Base-by-base conservation (phyloP, 805 yeast species). In the Kodamaea leandrae region DNA sequence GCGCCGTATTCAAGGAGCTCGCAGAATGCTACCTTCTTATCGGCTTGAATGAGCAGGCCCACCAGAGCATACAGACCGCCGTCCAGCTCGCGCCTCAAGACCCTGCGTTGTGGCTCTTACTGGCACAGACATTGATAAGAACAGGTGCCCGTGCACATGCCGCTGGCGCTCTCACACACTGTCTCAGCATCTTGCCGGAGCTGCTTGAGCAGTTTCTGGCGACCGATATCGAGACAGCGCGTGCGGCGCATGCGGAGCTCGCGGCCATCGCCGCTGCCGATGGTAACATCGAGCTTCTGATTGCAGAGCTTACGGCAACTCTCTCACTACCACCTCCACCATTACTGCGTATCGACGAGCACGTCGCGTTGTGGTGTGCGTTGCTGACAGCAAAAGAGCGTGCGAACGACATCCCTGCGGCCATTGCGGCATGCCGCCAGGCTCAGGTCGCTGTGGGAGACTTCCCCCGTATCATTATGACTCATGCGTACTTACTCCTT, bases 241-340 rank as follows among this genome's bases (percentile, higher is more conserved):
- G 81, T 40, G 64, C 72, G 12, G 72, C 75, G 2, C 82, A 77
- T 57, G 71, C 77, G 3, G 80, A 77, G 49, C 58, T 80, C 35
- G 83, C 82, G 0, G 73, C 75, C 4, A 61, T 79, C n/a, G 76
- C 77, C 2, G 70, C 75, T 1, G 65, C 72, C 6, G 76, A 77
- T 19, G 74, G 74, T 13, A 71, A 77, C 49, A 61, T 71, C 27
- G 79, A 76, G 41, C 50, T 61, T 36, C 74, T 78, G n/a, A 66
- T 71, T 7, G 55, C 65, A 6, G 83, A 80, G 52, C 52, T 79
- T 28, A 66, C 70, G 13, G 68, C 72, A 1, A 76, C 82, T 1
- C 56, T 78, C 35, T 61, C 75, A 19, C 58, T 78, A 23, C 78
- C 80, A 1, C 68, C 76, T 4, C 75, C 78, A 9, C 66, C 74